Base-by-base conservation (phyloP, 2,329 filamentous ascomycete species). In the Talaromyces sp. region DNA sequence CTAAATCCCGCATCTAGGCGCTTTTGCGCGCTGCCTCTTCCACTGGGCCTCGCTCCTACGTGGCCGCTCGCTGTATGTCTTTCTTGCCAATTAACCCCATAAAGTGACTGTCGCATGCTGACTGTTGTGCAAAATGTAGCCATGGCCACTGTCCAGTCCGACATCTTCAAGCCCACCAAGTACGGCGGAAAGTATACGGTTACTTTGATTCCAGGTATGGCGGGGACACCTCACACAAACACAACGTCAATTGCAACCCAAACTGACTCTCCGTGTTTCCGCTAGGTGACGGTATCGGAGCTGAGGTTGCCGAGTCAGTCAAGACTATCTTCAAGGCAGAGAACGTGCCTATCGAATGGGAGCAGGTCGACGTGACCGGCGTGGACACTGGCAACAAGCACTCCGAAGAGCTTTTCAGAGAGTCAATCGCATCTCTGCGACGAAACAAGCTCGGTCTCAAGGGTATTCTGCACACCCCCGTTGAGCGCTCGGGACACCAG, bases 321-420 rank as follows among this genome's bases (percentile, higher is more conserved):
- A 96, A 97, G 88, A 95, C 93, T 69, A 89, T 99, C 79, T 97
- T 97, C 88, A 97, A 97, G 87, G 92, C 93, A 76, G 93, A 97
- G 83, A 97, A 96, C 76, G 93, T 97, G 58, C 94, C 94, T 73
- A 88, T 99, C 72, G 92, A 97, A 80, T 97, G 94, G 93, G 94
- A 99, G 80, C 92, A 97, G 83, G 85, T 99, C 71, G 92, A 97
- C 75, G 93, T 96, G 53, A 92, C 91, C 29, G 94, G 94, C 78
- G 85, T 97, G 66, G 90, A 93, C 75, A 86, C 88, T 62, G 90
- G 90, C 72, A 85, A 86, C 77, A 91, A 92, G 80, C 88, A 92
- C 78, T 91, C 92, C 62, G 94, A 97, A 81, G 91, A 92, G 69
- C 88, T 96, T 67, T 97, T 99, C 85, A 88, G 90, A 75, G 91